Evolutionary conservation across 495 filamentous ascomycete genomes (phyloP).

Genomic region (Talaromyces borbonicus): DNA sequence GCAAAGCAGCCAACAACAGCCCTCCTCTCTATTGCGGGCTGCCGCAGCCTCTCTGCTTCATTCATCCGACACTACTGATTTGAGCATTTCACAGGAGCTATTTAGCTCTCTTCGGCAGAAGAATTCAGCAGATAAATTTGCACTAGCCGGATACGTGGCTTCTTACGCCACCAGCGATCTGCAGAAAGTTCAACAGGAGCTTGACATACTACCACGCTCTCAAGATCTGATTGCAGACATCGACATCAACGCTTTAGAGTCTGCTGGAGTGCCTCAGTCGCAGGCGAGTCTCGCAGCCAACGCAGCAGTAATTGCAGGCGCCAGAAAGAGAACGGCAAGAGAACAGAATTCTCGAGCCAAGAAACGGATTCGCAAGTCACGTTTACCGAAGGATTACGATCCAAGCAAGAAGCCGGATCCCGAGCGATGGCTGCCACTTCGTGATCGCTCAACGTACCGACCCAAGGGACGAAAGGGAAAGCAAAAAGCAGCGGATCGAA

Average conservation of each 20-base stretch:
- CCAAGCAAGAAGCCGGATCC: slow-evolving; percentile 67
- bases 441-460: slow-evolving; percentile 77
- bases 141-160: slow-evolving; percentile 74
- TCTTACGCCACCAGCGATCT: slow-evolving; percentile 63
- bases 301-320: slow-evolving; percentile 29
- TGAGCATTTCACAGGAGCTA: slow-evolving; percentile 57
- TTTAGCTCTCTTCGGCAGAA: slow-evolving; percentile 58
- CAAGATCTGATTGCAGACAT: slow-evolving; percentile 54
- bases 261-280: slow-evolving; percentile 61
- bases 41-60: slow-evolving; percentile 71
- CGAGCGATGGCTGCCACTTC: slow-evolving; percentile 86
- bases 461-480: slow-evolving; percentile 89
- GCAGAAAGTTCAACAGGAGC: slow-evolving; percentile 46
- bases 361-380: slow-evolving; percentile 57
- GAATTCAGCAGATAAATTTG: slow-evolving; percentile 52
- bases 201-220: slow-evolving; percentile 54
- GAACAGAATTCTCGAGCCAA: slow-evolving; percentile 37
- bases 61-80: slow-evolving; percentile 56
- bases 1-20: slow-evolving; percentile 31
- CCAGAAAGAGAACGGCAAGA: slow-evolving; percentile 49
- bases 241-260: slow-evolving; percentile 61
- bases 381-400: slow-evolving; percentile 72
- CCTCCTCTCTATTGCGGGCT: slow-evolving; percentile 58
- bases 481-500: slow-evolving; percentile 64
- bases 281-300: slow-evolving; percentile 28